Conservation (phyloP, 768 basidiomycete genomes). For the Boletus subcaerulescens region DNA sequence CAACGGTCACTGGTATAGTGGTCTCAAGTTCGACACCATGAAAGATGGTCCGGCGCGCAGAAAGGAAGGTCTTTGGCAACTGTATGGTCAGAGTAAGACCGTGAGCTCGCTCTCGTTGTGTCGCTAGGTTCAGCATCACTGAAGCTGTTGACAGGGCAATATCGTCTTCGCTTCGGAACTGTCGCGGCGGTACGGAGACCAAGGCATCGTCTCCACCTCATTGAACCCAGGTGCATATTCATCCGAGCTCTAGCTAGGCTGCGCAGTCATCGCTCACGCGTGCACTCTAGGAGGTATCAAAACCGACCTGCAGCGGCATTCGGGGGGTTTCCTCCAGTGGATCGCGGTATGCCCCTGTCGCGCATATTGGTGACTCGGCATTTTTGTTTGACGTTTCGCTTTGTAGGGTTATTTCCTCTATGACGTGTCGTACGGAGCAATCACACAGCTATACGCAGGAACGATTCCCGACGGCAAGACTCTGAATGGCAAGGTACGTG, state of each 20-base stretch:
- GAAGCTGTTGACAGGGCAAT: constrained; percentile 35
- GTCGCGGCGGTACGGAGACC: constrained; percentile 43
- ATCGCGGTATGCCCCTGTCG: constrained; percentile 11
- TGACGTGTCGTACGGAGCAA: constrained; percentile 22
- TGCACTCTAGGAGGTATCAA: constrained; percentile 32
- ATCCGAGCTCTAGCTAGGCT: not conserved
- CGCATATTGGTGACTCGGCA: no score
- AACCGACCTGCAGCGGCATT: constrained; percentile 31
- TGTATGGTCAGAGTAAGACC: constrained; percentile 44
- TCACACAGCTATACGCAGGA: constrained; percentile 45
- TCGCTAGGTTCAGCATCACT: not conserved
- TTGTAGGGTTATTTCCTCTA: no score
- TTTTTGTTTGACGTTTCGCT: no score
- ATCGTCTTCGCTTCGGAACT: constrained; percentile 45
- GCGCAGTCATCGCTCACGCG: not conserved
- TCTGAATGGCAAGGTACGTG: constrained; percentile 41
- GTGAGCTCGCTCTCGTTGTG: constrained; percentile 22
- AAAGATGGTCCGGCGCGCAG: constrained; percentile 34
- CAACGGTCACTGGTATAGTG: constrained; percentile 18
- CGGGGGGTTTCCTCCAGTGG: constrained; percentile 1
- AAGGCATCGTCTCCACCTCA: constrained; percentile 45
- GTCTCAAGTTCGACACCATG: constrained; percentile 41
- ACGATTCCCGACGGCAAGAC: constrained; percentile 36
- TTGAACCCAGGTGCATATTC: constrained; percentile 35
- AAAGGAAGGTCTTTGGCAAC: constrained; percentile 6